Base-by-base conservation (phyloP, 2,329 filamentous ascomycete genomes). In the Stemphylium vesicarium region DNA sequence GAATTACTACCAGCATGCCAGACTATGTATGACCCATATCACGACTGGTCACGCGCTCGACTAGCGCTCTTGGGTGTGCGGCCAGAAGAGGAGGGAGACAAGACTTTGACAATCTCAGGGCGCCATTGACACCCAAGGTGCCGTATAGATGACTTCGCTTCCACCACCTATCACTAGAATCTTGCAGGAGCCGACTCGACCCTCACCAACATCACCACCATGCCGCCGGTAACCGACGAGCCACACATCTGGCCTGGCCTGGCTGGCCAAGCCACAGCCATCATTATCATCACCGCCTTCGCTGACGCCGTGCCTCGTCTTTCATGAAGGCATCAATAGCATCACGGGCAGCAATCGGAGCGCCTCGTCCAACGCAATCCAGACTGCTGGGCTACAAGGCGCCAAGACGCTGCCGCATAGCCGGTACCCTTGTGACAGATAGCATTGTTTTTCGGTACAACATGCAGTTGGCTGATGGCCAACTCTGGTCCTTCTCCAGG, bases 341-440 rank as follows among this genome's bases (percentile, higher is more conserved):
- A 11, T 29, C 7, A 29, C 26, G 7, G 26, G 26, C 2, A 43
- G 13, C 24, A 4, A 32, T 43, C 15, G 41, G 41, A 43, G 15
- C 29, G 26, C 33, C 41, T 13, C 11, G 32, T 13, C 29, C 16
- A 15, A 36, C 24, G 16, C 11, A 13, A 31, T n/a, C 41, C 26
- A 43, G 11, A 33, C 2, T 16, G 18, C 26, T 43, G 41, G 41
- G 26, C 41, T 18, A 12, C 29, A 16, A 43, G 26, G 22, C 41
- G 41, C 41, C 41, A 43, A 43, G 41, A n/a, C 26, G 8, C 8
- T 43, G 38, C 41, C 41, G 41, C 41, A 43, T 32, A 31, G 26
- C 41, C 41, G 26, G 26, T 11, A 18, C 26, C 41, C 26, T 20
- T 33, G n/a, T 31, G 26, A 33, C 41, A 20, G 41, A 43, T 43